Percentiles rank a stretch among this genome's conserved stretches.
phyloP scores from a whole-genome alignment of 768 basidiomycete species.

The Lyophyllum decastes region DNA sequence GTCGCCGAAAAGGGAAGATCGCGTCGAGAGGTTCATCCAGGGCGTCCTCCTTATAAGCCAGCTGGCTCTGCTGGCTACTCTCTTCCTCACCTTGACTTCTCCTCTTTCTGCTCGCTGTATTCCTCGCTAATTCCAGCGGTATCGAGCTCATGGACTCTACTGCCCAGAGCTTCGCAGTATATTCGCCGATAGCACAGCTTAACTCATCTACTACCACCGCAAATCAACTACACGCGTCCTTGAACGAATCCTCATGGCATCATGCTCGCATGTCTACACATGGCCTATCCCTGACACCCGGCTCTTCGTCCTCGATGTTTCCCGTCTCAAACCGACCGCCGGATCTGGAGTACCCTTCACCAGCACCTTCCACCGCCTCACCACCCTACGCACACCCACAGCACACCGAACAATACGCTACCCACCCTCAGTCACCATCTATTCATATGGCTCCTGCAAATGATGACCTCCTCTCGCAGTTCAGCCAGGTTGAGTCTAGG shows the following conservation, averaged over 20 bases:
- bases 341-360: slow-evolving; percentile 39
- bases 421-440: slow-evolving; percentile 11
- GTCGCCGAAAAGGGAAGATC: slow-evolving; percentile 19
- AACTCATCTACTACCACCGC: slow-evolving; percentile 2
- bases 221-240: slow-evolving; percentile 26
- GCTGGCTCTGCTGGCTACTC: slow-evolving; percentile 5
- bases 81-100: neutral
- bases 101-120: neutral
- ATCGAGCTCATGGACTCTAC: slow-evolving; percentile 13
- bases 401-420: slow-evolving; percentile 13
- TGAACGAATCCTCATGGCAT: slow-evolving; percentile 17
- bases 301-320: slow-evolving; percentile 17
- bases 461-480: slow-evolving; percentile 22
- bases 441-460: slow-evolving; percentile 18
- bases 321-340: slow-evolving; percentile 24
- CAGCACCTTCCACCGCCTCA: slow-evolving; percentile 39
- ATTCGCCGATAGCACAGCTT: slow-evolving; percentile 10
- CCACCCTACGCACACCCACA: slow-evolving; percentile 23
- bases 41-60: slow-evolving; percentile 18
- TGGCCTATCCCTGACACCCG: slow-evolving; percentile 11
- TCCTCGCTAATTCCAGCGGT: neutral
- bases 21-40: slow-evolving; percentile 21
- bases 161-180: slow-evolving; percentile 12
- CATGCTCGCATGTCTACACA: slow-evolving; percentile 11
- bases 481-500: slow-evolving; percentile 48